These are phyloP conservation scores for Stromatinia cepivora DNA, from an alignment of 2,329 filamentous ascomycete species.

Conservation along the genomic window DNA sequence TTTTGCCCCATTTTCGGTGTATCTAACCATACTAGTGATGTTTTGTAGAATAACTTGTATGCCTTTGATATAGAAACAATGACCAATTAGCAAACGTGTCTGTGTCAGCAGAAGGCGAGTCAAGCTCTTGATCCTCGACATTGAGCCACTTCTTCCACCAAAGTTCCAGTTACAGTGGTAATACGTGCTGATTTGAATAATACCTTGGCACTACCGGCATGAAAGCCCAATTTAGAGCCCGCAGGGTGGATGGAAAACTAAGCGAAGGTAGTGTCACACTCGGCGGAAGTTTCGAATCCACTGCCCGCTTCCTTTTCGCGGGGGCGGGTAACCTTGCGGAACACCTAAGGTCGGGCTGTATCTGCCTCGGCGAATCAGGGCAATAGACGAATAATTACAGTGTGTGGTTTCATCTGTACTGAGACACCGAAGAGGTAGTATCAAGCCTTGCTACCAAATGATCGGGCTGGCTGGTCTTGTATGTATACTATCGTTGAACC, in stretches of 20 bases:
- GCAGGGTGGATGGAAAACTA: too few species aligned
- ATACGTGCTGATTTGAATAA: not conserved
- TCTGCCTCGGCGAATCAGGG: not conserved
- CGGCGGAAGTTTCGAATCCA: not conserved
- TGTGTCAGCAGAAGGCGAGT: not conserved
- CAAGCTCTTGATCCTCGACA: not conserved
- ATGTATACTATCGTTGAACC: not conserved
- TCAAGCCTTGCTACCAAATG: not conserved
- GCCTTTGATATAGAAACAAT: not conserved
- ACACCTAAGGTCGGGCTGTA: not conserved
- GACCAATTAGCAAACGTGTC: not conserved
- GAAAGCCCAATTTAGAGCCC: not conserved
- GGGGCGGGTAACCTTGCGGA: not conserved
- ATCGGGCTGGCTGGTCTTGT: not conserved
- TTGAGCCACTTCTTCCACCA: not conserved
- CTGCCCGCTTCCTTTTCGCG: not conserved
- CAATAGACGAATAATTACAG: not conserved
- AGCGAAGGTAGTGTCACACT: too few species aligned
- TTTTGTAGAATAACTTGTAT: not conserved
- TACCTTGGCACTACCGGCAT: not conserved
- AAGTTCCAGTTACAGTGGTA: not conserved
- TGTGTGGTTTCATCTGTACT: not conserved
- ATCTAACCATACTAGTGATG: slow-evolving; percentile 1
- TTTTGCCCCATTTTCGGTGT: not conserved
- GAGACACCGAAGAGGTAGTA: not conserved